Evolutionary conservation across 176 grass and related monocot genomes (phyloP).

Genomic region (Zea mays): DNA sequence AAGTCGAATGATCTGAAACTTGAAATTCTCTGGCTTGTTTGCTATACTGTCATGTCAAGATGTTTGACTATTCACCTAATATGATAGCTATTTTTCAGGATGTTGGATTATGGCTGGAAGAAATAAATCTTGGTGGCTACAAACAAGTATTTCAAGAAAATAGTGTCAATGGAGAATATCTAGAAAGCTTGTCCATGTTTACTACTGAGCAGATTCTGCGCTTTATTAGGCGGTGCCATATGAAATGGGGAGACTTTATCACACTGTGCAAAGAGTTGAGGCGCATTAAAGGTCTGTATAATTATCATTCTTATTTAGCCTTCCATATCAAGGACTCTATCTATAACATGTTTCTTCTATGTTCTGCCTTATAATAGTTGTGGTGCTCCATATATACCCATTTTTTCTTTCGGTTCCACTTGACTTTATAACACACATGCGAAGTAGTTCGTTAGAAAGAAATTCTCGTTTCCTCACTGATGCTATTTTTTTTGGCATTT

Average conservation of each 20-base stretch:
- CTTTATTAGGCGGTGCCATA: constrained; percentile 97
- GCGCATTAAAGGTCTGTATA: constrained; percentile 83
- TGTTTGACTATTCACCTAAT: constrained; percentile 20
- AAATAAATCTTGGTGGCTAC: constrained; percentile 96
- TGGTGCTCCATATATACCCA: neutral
- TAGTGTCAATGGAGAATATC: constrained; percentile 89
- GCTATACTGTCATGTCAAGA: neutral
- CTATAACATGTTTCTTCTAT: constrained; percentile 1
- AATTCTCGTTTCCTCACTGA: neutral
- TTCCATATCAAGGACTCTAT: constrained; percentile 2
- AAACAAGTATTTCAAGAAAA: constrained; percentile 92
- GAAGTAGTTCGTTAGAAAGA: neutral
- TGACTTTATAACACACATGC: constrained; percentile 11
- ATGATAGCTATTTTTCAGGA: constrained; percentile 63
- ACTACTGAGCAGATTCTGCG: constrained; percentile 96
- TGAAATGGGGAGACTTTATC: constrained; percentile 99
- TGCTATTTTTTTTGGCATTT: neutral
- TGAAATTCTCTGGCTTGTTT: neutral
- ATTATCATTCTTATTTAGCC: constrained; percentile 3
- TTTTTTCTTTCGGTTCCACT: constrained; percentile 24
- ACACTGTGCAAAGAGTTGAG: constrained; percentile 98
- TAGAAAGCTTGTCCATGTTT: constrained; percentile 92
- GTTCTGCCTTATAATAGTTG: too few species aligned
- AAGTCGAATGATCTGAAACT: neutral
- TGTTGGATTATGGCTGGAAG: constrained; percentile 97